Conservation (phyloP, 139 green algal genomes). For the Zygnema circumcarinatum region DNA sequence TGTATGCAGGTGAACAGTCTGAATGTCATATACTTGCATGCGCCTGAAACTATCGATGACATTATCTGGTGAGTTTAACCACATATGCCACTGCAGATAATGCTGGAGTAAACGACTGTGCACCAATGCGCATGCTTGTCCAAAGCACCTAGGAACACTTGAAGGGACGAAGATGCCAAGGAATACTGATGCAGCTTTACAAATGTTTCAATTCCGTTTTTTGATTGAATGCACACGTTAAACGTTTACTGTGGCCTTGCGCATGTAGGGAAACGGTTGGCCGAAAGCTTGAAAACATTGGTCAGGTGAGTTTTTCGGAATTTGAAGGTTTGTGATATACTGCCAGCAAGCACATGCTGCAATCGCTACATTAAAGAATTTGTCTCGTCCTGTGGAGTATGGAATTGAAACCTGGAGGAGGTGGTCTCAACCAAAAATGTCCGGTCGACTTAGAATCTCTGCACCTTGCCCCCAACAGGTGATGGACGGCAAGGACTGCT, state of each 20-base stretch:
- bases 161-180: no score
- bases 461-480: no score
- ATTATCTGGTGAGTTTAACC: constrained; percentile 75
- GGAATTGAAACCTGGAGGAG: no score
- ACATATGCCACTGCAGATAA: constrained; percentile 19
- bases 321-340: not conserved
- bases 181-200: no score
- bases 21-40: constrained; percentile 64
- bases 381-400: no score
- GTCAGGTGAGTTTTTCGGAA: not conserved
- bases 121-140: not conserved
- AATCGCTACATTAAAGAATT: no score
- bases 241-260: not conserved
- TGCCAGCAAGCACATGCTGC: no score
- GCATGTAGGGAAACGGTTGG: not conserved
- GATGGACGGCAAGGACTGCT: not conserved
- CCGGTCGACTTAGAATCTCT: no score
- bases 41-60: constrained; percentile 82
- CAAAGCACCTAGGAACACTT: no score
- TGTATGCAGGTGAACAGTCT: not conserved
- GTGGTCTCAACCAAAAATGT: no score
- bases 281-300: not conserved
- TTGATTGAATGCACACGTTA: not conserved
- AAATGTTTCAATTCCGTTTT: not conserved
- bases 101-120: not conserved